Conservation (phyloP, 306 rosid species). For the Aeschynomene evenia region DNA sequence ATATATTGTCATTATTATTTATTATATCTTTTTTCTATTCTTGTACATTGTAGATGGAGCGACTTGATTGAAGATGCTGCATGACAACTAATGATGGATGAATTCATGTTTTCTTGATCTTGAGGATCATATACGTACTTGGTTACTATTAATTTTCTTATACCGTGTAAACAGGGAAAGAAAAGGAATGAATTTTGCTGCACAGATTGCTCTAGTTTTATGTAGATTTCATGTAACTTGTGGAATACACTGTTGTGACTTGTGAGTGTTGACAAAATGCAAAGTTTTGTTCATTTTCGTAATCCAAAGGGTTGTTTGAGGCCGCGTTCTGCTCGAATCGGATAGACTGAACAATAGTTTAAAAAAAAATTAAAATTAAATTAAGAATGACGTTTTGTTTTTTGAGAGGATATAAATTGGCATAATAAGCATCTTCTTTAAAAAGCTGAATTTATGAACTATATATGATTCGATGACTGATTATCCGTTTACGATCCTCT, state of each 20-base stretch:
- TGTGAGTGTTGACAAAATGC: conserved; percentile 18
- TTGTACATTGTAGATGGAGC: conserved; percentile 68
- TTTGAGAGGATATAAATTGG: no score
- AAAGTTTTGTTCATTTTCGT: conserved; percentile 19
- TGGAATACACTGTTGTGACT: conserved; percentile 19
- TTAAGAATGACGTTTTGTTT: no score
- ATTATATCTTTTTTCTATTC: neutral
- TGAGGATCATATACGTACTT: conserved; percentile 18
- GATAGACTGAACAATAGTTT: no score
- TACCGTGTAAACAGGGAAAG: conserved; percentile 36
- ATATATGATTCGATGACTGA: no score
- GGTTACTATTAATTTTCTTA: conserved; percentile 16
- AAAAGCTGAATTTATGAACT: no score
- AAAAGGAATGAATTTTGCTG: conserved; percentile 28
- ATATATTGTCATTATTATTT: neutral
- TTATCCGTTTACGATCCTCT: no score
- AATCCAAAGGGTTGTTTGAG: neutral
- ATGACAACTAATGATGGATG: conserved; percentile 5
- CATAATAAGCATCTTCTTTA: no score
- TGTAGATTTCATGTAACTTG: conserved; percentile 42
- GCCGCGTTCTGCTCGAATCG: neutral
- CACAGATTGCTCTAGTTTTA: conserved; percentile 18
- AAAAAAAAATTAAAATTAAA: no score
- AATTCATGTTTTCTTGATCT: conserved; percentile 34
- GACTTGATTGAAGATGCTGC: conserved; percentile 59